A percentile compares a stretch with the other conserved stretches of the same genome.
Evolutionary conservation across 1,284 basidiomycete genomes (phyloP).

Genomic region (Cystobasidium slooffiae): DNA sequence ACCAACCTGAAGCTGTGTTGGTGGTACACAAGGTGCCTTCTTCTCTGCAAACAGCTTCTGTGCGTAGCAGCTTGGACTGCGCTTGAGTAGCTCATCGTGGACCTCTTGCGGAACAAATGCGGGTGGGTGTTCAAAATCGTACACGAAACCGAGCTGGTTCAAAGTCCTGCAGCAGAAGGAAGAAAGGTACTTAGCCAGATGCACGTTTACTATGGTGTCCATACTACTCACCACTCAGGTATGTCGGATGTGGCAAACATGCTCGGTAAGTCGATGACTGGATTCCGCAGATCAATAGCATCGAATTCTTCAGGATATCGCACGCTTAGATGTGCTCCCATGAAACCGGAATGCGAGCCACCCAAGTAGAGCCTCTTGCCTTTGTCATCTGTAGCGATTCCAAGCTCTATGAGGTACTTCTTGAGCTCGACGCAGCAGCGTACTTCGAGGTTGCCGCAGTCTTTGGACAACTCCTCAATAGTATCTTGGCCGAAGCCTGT

Average conservation of each 20-base stretch:
- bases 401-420: slow-evolving; percentile 62
- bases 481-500: slow-evolving; percentile 65
- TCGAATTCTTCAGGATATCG: slow-evolving; percentile 67
- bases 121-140: slow-evolving; percentile 52
- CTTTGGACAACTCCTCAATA: slow-evolving; percentile 62
- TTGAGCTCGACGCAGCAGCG: slow-evolving; percentile 67
- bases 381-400: slow-evolving; percentile 61
- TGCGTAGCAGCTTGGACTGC: slow-evolving; percentile 67
- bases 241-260: slow-evolving; percentile 66
- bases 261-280: slow-evolving; percentile 68
- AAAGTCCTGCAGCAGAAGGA: slow-evolving; percentile 56
- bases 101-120: slow-evolving; percentile 60
- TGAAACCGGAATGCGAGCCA: slow-evolving; percentile 75
- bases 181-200: background rate
- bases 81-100: slow-evolving; percentile 61
- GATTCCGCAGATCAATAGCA: slow-evolving; percentile 69
- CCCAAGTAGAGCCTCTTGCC: slow-evolving; percentile 67
- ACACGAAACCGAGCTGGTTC: slow-evolving; percentile 64
- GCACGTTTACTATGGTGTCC: background rate
- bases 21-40: slow-evolving; percentile 54
- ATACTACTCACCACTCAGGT: slow-evolving; percentile 66
- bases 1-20: slow-evolving; percentile 68
- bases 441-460: slow-evolving; percentile 70
- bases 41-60: slow-evolving; percentile 58
- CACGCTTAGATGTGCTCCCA: slow-evolving; percentile 67